Evolutionary conservation across 371 early-diverging fungal genomes (phyloP).

Genomic region (Parasitella parasitica): DNA sequence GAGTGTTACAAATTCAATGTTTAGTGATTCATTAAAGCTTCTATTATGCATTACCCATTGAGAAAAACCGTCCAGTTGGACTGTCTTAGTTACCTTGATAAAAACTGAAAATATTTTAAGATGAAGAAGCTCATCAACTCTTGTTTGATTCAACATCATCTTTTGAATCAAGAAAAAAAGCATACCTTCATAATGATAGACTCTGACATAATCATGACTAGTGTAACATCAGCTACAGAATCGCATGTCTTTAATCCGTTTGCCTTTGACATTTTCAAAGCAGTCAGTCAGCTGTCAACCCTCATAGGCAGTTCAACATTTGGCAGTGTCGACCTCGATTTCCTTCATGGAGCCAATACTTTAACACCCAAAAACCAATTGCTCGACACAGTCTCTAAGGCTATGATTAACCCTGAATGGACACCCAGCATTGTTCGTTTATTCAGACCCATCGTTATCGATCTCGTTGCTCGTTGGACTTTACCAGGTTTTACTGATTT

Average conservation of each 20-base stretch:
- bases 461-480: conserved; percentile 81
- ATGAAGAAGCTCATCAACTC: not conserved
- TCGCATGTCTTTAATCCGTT: conserved; percentile 34
- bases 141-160: not conserved
- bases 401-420: conserved; percentile 35
- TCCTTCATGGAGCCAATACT: conserved; percentile 6
- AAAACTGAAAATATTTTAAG: not conserved
- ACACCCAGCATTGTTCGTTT: conserved; percentile 49
- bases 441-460: conserved; percentile 79
- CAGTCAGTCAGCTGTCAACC: conserved; percentile 26
- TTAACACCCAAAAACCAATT: conserved; percentile 9
- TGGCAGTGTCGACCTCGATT: conserved; percentile 13
- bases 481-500: conserved; percentile 48
- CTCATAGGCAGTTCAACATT: conserved; percentile 13
- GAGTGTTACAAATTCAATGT: too few species aligned
- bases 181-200: conserved; percentile 4
- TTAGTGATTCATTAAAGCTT: too few species aligned
- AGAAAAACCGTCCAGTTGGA: conserved; percentile 6
- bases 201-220: conserved; percentile 9
- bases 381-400: conserved; percentile 37
- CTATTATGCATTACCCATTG: not conserved
- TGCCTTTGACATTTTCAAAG: conserved; percentile 29
- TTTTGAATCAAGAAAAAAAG: not conserved
- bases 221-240: not conserved
- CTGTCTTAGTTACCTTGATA: conserved; percentile 2